Evolutionary conservation across 495 filamentous ascomycete genomes (phyloP).

Genomic region (Hypomontagnella monticulosa): DNA sequence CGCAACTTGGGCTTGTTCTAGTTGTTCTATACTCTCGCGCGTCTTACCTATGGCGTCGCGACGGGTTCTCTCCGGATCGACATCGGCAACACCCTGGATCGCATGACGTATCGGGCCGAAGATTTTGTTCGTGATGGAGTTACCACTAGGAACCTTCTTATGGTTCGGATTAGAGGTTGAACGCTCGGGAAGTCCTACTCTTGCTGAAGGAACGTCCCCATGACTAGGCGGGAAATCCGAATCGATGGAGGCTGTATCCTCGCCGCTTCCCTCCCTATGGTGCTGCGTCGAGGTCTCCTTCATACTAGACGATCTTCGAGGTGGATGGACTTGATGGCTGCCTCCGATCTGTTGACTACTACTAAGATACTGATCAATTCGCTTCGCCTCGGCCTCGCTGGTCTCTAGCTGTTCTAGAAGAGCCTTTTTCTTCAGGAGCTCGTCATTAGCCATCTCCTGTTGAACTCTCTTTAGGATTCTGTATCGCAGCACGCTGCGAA

Average conservation of each 20-base stretch:
- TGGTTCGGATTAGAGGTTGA: conserved; percentile 58
- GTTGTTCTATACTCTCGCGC: conserved; percentile 73
- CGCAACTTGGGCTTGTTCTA: conserved; percentile 88
- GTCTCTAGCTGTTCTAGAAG: conserved; percentile 84
- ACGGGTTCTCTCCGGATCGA: conserved; percentile 90
- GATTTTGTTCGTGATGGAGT: conserved; percentile 89
- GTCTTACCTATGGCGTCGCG: conserved; percentile 96
- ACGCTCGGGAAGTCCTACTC: conserved; percentile 63
- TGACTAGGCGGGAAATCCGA: conserved; percentile 95
- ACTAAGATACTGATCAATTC: conserved; percentile 90
- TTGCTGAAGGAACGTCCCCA: conserved; percentile 72
- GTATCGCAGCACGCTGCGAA: conserved; percentile 86
- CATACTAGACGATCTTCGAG: conserved; percentile 71
- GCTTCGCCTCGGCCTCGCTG: conserved; percentile 88
- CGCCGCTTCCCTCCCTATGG: conserved; percentile 58
- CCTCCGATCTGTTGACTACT: conserved; percentile 65
- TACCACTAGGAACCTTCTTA: conserved; percentile 78
- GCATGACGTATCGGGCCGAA: conserved; percentile 95
- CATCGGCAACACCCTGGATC: conserved; percentile 93
- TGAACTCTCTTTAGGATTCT: conserved; percentile 92
- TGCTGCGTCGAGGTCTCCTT: conserved; percentile 59
- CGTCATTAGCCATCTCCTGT: conserved; percentile 95
- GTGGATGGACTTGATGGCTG: conserved; percentile 54
- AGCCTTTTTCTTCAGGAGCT: conserved; percentile 80
- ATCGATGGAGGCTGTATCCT: conserved; percentile 86